Percentiles rank a stretch among this genome's conserved stretches.
Evolutionary conservation across 345 rosid species (phyloP).

Genomic region (Gossypium turneri): DNA sequence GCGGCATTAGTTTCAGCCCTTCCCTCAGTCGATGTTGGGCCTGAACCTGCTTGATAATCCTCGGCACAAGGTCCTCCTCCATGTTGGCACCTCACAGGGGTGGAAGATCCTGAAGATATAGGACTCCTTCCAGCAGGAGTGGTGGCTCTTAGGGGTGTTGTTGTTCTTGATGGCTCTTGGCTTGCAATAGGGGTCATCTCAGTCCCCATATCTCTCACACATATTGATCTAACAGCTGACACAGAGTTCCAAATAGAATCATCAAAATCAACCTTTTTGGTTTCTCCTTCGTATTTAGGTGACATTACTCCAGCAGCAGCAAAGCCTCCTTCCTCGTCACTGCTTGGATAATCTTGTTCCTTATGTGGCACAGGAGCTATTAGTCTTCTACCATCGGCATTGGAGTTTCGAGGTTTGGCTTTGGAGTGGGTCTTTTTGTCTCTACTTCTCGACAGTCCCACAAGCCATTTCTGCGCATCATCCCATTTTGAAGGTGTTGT

Average conservation of each 20-base stretch:
- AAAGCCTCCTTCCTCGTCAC: conserved; percentile 40
- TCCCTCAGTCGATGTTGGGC: conserved; percentile 13
- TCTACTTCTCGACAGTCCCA: conserved; percentile 62
- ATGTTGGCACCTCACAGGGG: conserved; percentile 57
- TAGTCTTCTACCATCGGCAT: conserved; percentile 83
- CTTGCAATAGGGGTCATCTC: conserved; percentile 95
- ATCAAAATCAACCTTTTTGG: conserved; percentile 76
- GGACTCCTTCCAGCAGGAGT: conserved; percentile 80
- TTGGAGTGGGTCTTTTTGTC: conserved; percentile 39
- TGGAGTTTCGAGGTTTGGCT: conserved; percentile 71
- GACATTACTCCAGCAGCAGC: conserved; percentile 21
- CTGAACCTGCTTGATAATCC: conserved; percentile 5
- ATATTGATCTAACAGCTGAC: conserved; percentile 55
- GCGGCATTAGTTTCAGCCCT: conserved; percentile 22
- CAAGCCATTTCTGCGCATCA: conserved; percentile 98
- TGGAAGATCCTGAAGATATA: conserved; percentile 65
- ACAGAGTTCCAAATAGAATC: conserved; percentile 51
- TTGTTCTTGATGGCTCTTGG: conserved; percentile 89
- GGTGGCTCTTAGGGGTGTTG: conserved; percentile 72
- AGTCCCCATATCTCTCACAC: conserved; percentile 94
- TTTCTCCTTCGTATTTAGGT: conserved; percentile 41
- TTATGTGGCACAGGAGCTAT: conserved; percentile 76
- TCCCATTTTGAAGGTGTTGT: conserved; percentile 98
- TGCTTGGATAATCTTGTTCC: conserved; percentile 53
- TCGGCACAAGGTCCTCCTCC: not conserved